Evolutionary conservation across 1,284 basidiomycete genomes (phyloP).

Genomic region (Malassezia equina): DNA sequence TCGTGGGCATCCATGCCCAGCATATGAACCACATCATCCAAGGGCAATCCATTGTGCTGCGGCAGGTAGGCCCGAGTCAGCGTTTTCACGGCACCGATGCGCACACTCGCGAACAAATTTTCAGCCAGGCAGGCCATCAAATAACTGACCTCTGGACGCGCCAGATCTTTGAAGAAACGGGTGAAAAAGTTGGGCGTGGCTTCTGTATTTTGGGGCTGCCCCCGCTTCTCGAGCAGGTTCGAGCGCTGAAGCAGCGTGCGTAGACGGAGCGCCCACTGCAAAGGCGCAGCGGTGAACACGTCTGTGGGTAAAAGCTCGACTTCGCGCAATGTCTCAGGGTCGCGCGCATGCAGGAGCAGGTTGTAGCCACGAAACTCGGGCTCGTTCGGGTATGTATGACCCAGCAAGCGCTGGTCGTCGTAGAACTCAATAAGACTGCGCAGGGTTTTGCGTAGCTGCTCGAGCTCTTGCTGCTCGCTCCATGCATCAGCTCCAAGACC

Average conservation of each 20-base stretch:
- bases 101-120: constrained; percentile 52
- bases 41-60: constrained; percentile 39
- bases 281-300: constrained; percentile 64
- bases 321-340: constrained; percentile 64
- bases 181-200: constrained; percentile 57
- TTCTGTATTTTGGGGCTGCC: constrained; percentile 50
- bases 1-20: constrained; percentile 30
- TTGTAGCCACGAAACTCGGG: constrained; percentile 94
- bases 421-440: constrained; percentile 87
- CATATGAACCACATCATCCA: constrained; percentile 20
- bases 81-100: constrained; percentile 52
- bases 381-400: constrained; percentile 65
- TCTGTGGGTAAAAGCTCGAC: constrained; percentile 62
- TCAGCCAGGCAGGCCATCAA: constrained; percentile 54
- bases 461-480: constrained; percentile 67
- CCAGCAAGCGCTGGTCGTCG: constrained; percentile 62
- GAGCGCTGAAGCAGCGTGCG: constrained; percentile 68
- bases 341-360: constrained; percentile 77
- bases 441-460: constrained; percentile 75
- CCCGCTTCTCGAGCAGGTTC: constrained; percentile 55
- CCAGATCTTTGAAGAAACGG: constrained; percentile 52
- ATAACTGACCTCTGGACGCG: constrained; percentile 48
- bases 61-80: constrained; percentile 51
- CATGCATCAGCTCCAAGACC: constrained; percentile 55
- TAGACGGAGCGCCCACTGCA: constrained; percentile 70